Evolutionary conservation across 176 grass and related monocot genomes (phyloP).

Genomic region (Poa pratensis): DNA sequence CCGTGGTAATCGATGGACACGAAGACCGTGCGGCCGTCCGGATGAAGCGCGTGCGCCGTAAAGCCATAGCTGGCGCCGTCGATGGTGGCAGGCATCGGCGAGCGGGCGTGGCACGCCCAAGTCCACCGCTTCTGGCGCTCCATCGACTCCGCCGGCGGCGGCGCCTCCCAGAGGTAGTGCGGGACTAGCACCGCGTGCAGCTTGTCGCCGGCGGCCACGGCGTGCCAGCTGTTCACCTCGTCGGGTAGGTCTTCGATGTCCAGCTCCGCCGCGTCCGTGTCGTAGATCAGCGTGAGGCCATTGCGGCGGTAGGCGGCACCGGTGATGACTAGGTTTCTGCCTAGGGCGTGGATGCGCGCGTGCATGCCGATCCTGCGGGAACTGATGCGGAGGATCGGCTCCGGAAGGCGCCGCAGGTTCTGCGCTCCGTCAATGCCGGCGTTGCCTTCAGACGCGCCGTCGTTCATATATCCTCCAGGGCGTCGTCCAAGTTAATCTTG

Average conservation of each 20-base stretch:
- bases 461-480: not conserved
- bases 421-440: not conserved
- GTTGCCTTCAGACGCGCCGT: not conserved
- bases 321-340: not conserved
- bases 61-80: not conserved
- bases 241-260: not conserved
- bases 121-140: not conserved
- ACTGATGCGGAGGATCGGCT: not conserved
- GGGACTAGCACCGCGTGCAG: not conserved
- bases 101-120: not conserved
- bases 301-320: not conserved
- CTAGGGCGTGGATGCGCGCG: not conserved
- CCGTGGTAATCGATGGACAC: not conserved
- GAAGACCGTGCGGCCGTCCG: not conserved
- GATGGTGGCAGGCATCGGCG: not conserved
- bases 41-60: not conserved
- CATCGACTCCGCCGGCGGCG: not conserved
- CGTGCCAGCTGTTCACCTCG: not conserved
- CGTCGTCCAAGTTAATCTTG: not conserved
- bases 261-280: not conserved
- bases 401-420: not conserved
- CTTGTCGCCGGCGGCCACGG: not conserved
- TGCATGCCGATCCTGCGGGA: not conserved
- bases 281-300: not conserved
- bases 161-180: not conserved